Base-by-base conservation (phyloP, 2,329 filamentous ascomycete genomes). In the Diaporthe destruens region DNA sequence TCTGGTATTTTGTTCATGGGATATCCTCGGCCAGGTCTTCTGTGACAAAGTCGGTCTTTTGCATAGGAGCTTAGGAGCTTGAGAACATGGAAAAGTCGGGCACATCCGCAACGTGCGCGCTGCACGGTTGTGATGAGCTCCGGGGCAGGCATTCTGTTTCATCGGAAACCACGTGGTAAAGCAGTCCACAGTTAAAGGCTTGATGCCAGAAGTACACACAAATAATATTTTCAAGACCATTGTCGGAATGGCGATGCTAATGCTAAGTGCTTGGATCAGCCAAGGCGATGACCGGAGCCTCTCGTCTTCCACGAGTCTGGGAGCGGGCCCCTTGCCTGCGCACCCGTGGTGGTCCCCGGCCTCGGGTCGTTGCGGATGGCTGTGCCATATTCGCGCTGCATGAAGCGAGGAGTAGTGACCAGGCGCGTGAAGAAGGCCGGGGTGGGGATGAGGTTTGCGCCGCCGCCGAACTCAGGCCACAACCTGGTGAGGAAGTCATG, bases 401-500 rank as follows among this genome's bases (percentile, higher is more conserved):
- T 80, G 25, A 83, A 80, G 67, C 84, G 84, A 29, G 84, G 84
- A 34, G 83, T 87, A 72, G 86, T 84, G 72, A 96, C 92, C 76
- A 93, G 88, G 70, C 87, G 87, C 73, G 89, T 90, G 72, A 98
- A 83, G 76, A 95, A 91, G 7, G 81, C 80, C 2, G 96, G 96
- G 0, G 95, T 96, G 18, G 87, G 85, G 47, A 98, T 86, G 63
- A 92, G 87, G 79, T 95, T 97, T 67, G 85, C 87, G 0, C 96
- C 96, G 71, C 94, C 93, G 42, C 95, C 96, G 79, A 96, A 96
- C 71, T 93, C 90, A 6, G 96, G 96, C 87, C 95, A 98, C 54
- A 98, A 87, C 63, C 94, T 89, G 2, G 93, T 94, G 65, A 98
- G 82, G 79, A 98, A 99, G 80, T 98, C 94, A 82, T 94, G 97